Base-by-base conservation (phyloP, 139 green algal genomes). In the Astrephomene gubernaculifera region DNA sequence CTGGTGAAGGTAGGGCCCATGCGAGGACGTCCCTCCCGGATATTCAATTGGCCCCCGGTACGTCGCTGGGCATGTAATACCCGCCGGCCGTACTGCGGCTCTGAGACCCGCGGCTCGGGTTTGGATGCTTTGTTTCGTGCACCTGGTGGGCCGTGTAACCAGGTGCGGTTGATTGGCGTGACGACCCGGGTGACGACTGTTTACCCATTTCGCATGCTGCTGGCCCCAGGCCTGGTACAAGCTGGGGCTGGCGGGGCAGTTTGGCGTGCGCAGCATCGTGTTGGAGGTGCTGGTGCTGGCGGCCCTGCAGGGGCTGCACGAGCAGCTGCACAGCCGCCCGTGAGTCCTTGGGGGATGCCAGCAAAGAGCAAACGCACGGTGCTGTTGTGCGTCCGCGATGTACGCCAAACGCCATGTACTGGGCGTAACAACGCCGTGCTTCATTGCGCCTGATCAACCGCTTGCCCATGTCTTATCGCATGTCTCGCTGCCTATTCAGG, bases 1-100 rank as follows among this genome's bases (percentile, higher is more conserved):
- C 41, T 75, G 69, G 12, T 75, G 25, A 75, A 75, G 69, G 69
- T 75, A 41, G 24, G 39, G 10, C n/a, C n/a, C n/a, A n/a, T n/a
- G n/a, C n/a, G n/a, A n/a, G n/a, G n/a, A n/a, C 49, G 49, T 17
- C 49, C 14, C 49, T 14, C 57, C 6, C 6, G 19, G 6, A 9
- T 6, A 33, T 65, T 65, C 57, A 65, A 6, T 14, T 65, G 19
- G 14, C 17, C 57, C 14, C 19, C 57, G 57, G 57, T 6, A n/a
- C 57, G 22, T 9, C n/a, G 57, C 17, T 65, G 17, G 14, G 57
- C 19, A 9, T 65, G 22, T 65, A n/a, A n/a, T 33, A 65, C 19
- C n/a, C n/a, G n/a, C n/a, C n/a, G 57, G 57, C 17, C 14, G 19
- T 22, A 22, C 57, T 65, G 27, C 57, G 19, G n/a, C 19, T n/a